Evolutionary conservation across 768 basidiomycete species (phyloP), one percentile per base, ranked within the genome.

Genomic region (Ramaria sp.): DNA sequence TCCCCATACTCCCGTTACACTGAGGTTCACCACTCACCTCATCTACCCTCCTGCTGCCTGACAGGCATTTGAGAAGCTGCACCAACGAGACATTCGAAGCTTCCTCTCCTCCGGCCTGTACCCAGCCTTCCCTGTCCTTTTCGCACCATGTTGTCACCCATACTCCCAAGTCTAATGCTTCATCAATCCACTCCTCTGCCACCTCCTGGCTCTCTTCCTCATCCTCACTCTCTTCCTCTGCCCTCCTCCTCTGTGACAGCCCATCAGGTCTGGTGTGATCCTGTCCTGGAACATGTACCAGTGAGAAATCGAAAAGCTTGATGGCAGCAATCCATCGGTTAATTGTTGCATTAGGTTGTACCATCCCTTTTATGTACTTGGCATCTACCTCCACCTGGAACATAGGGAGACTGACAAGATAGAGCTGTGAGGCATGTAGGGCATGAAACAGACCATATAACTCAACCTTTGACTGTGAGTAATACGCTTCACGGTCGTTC

Each of bases 321-420:
- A 76, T 73, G 0, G 59, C 66, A 0, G 66, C 65, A 32, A 76
- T 71, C 74, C 74, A 76, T 7, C 69, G 48, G 41, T 75, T 75
- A 1, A 73, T 65, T 0, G 66, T 57, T 2, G 69, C 64, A 36
- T 64, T 70, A 0, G 71, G 72, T 3, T 68, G 64, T 0, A 70
- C 56, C 71, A 73, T 74, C 0, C 67, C 67, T 37, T 66, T 66
- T 15, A 70, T 62, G 42, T 65, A 70, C 15, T 64, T 64, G 0
- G 66, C 63, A 28, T 70, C 36, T 37, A 62, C 32, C 52, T 72
- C 66, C 0, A 70, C 61, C 0, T 56, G 50, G 3, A 67, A 57
- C 20, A 64, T 64, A 3, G 48, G 25, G 0, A 70, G 44, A 0
- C 71, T 61, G 12, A 69, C 57, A 3, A 70, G 58, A 27, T 59